A percentile compares a stretch with the other conserved stretches of the same genome.
These are phyloP conservation scores for Nicotiana tabacum DNA, from an alignment of 257 asterid species.

Conservation along the genomic window DNA sequence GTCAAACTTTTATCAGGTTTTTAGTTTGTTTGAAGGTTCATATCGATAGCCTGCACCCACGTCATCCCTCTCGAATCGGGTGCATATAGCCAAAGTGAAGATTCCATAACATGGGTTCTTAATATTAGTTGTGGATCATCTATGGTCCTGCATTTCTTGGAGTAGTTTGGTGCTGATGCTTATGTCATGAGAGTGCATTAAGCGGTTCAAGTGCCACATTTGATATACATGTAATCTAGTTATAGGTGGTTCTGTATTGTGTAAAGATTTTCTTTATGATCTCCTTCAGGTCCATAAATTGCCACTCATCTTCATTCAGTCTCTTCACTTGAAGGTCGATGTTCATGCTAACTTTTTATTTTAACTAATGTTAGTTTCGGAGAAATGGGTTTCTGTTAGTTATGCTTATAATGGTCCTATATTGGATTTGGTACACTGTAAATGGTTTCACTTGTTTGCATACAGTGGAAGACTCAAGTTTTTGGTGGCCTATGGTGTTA, in stretches of 20 bases:
- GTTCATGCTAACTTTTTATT: not conserved
- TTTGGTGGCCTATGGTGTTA: conserved; percentile 17
- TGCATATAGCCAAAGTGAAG: not conserved
- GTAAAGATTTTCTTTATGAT: not conserved
- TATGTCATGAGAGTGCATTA: no score
- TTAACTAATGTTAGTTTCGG: not conserved
- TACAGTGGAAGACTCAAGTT: conserved; percentile 9
- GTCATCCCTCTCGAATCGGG: not conserved
- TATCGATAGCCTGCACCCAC: not conserved
- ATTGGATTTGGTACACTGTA: not conserved
- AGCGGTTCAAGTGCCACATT: not conserved
- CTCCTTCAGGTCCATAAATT: not conserved
- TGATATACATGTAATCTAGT: not conserved
- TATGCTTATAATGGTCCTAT: not conserved
- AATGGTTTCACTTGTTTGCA: not conserved
- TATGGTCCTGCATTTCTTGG: not conserved
- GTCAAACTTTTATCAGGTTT: not conserved
- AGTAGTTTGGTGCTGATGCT: not conserved
- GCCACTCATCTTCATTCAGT: not conserved
- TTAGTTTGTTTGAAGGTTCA: not conserved
- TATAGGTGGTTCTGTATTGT: not conserved
- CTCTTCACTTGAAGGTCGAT: not conserved
- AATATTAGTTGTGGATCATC: not conserved
- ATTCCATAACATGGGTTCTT: not conserved
- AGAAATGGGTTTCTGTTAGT: not conserved